Conservation (phyloP, 495 filamentous ascomycete genomes). For the Cercophora sp. region DNA sequence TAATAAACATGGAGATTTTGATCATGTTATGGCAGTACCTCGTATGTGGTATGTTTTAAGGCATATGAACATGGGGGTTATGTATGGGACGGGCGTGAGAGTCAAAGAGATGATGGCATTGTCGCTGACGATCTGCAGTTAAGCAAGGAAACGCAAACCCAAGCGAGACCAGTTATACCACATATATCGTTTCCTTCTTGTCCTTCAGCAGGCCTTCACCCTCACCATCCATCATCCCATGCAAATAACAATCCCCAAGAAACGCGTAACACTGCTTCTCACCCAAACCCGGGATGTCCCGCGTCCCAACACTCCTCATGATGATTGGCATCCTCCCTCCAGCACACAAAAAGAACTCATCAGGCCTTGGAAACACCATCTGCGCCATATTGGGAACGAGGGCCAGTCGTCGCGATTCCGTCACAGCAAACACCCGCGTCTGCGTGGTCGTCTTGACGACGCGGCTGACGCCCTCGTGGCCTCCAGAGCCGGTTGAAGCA, state of each 20-base stretch:
- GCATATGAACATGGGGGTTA: too few species aligned
- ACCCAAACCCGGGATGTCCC: slow-evolving; percentile 2
- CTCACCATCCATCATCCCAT: slow-evolving; percentile 6
- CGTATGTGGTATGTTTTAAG: too few species aligned
- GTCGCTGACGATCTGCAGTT: too few species aligned
- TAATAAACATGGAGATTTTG: too few species aligned
- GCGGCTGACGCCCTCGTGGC: too few species aligned
- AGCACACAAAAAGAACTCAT: slow-evolving; percentile 6
- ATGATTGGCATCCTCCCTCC: not conserved
- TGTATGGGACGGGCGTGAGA: too few species aligned
- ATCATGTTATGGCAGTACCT: too few species aligned
- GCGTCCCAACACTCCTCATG: not conserved
- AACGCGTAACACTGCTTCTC: not conserved
- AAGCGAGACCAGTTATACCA: too few species aligned
- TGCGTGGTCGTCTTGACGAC: not conserved
- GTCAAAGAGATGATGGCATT: too few species aligned
- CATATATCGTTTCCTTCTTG: slow-evolving; percentile 1
- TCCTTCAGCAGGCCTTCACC: not conserved
- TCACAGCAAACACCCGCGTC: slow-evolving; percentile 1
- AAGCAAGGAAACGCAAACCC: too few species aligned
- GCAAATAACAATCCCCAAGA: slow-evolving; percentile 6
- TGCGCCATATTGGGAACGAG: slow-evolving; percentile 2
- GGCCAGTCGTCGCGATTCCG: not conserved
- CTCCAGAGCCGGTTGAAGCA: too few species aligned
- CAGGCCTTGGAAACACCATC: not conserved